Evolutionary conservation across 495 filamentous ascomycete species (phyloP), one percentile per base, ranked within the genome.

Genomic region (Penicillium angulare): DNA sequence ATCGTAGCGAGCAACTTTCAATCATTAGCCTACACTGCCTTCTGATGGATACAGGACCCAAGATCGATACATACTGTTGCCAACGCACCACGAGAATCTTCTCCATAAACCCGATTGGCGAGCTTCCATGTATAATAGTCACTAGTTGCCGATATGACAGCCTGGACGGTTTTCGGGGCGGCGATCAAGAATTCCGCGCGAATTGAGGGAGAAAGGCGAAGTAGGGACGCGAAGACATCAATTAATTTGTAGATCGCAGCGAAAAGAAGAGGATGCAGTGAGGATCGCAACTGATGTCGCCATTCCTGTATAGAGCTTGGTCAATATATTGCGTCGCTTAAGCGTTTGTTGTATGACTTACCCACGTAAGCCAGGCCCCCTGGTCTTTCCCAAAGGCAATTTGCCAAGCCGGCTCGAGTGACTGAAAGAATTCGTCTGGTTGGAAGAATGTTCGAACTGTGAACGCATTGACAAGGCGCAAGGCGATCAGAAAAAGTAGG

Each of bases 371-470:
- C 90, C 91, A 97, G 17, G 91, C 88, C 32, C 88, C 88, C 66
- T 86, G 86, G 15, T 79, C 65, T 12, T 66, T 53, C 7, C 90
- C 92, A 72, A 97, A 97, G 0, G 88, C 86, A 38, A 92, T 75
- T 65, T 86, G 77, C 92, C 92, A 97, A 53, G 93, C 93, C 31
- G 93, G 95, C 64, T 99, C 93, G 9, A 99, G 78, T 5, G 91
- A 88, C 63, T 99, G 93, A 56, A 91, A 99, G 75, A 88, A 97
- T 66, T 99, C 93, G 73, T 99, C 93, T n/a, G 93, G 93, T 67
- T 99, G 93, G 74, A 99, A 99, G 66, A 96, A 99, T n/a, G 93
- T 97, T 42, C 83, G 78, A 32, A 95, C 74, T 42, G 74, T 81
- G 48, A 96, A 74, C n/a, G 91, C 85, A 70, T 97, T 97, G 64